Evolutionary conservation across 192 early-diverging fungal species (phyloP).

Genomic region (Chytriomyces sp.): DNA sequence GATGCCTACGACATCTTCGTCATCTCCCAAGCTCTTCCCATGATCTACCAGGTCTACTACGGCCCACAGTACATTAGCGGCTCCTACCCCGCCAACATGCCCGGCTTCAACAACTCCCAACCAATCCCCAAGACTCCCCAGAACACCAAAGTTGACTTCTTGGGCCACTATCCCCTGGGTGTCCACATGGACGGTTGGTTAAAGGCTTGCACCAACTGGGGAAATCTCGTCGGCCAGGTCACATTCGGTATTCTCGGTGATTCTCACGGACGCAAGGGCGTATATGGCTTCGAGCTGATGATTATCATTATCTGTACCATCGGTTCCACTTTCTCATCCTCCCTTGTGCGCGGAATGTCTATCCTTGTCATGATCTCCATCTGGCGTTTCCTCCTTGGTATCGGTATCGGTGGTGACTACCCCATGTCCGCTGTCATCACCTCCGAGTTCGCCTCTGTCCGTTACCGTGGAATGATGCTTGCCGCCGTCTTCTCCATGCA

Average conservation of each 20-base stretch:
- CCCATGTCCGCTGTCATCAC: no score
- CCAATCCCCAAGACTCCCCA: conserved; percentile 28
- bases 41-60: no score
- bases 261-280: conserved; percentile 81
- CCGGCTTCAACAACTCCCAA: background rate
- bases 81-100: conserved; percentile 60
- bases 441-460: no score
- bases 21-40: conserved; percentile 84
- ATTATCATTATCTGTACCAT: conserved; percentile 87
- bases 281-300: conserved; percentile 86
- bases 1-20: conserved; percentile 94
- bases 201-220: conserved; percentile 85
- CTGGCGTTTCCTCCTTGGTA: conserved; percentile 90
- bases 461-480: conserved; percentile 86
- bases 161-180: conserved; percentile 13
- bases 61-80: conserved; percentile 89
- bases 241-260: conserved; percentile 86
- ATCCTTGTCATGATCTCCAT: conserved; percentile 74
- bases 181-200: conserved; percentile 71
- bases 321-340: conserved; percentile 73
- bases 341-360: conserved; percentile 70
- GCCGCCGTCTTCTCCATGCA: conserved; percentile 90
- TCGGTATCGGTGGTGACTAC: no score
- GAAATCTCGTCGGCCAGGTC: conserved; percentile 92
- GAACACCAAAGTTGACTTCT: conserved; percentile 28